Base-by-base conservation (phyloP, 208 protist species). In the Acanthamoeba lugdunensis region DNA sequence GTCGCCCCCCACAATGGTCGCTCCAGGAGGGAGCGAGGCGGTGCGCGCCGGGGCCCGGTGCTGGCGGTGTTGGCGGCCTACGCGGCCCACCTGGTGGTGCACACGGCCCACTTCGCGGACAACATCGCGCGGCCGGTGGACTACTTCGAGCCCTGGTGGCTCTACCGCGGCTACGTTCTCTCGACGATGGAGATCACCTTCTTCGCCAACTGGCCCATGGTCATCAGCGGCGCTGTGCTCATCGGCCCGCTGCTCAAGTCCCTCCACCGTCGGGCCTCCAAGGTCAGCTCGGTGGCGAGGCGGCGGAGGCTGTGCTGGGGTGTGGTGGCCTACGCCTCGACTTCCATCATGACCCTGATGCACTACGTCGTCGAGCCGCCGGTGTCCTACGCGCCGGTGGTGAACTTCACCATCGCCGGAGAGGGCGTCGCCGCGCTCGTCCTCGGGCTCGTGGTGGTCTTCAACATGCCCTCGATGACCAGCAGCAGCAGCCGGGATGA, bases 391-490 rank as follows among this genome's bases (percentile, higher is more conserved):
- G 50, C 79, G 0, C 48, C 28, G 5, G 81, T 82, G 52, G 92
- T 94, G 61, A 87, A 94, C 71, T 94, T 94, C 82, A 92, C 92
- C 93, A 94, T 92, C 82, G 79, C 81, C 28, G 93, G 93, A 82
- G 93, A 87, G n/a, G 81, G 92, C 50, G 63, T 73, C 23, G 54
- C 54, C 25, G 30, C 41, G 23, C 69, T 94, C 63, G 63, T 28
- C 52, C 25, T 92, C 63, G 82, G 50, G 9, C 18, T 18, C 7
- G 28, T 79, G 25, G 61, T 58, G 13, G 21, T 54, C 30, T 37
- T 69, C 61, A 58, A 21, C 54, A 14, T 58, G 54, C 45, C 45
- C 45, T 48, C 45, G 45, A 48, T 48, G 45, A 7, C 4, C 45
- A 11, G 45, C 45, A 48, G 45, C 45, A 48, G 45, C 7, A 48